Conservation (phyloP, 257 asterid species). For the Jacaranda mimosifolia region DNA sequence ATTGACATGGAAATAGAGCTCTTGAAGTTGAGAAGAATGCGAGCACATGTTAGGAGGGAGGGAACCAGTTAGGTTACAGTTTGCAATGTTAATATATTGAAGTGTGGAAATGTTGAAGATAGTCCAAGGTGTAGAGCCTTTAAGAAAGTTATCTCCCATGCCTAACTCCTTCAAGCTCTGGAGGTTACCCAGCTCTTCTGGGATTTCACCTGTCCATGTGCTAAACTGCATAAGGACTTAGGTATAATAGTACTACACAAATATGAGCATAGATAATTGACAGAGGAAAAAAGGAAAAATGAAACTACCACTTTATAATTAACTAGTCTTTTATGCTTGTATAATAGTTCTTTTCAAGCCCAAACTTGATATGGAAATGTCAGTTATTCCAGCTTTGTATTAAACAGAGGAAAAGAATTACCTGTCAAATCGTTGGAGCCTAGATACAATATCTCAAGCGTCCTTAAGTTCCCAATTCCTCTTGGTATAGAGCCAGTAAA, state of each 20-base stretch:
- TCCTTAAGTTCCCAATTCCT: constrained; percentile 27
- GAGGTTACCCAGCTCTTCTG: constrained; percentile 30
- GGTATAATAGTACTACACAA: background rate
- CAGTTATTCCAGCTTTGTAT: background rate
- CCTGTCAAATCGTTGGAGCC: constrained; percentile 21
- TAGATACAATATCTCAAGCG: constrained; percentile 22
- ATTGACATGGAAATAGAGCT: background rate
- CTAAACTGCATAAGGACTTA: background rate
- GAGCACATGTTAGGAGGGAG: constrained; percentile 31
- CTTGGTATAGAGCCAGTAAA: constrained; percentile 35
- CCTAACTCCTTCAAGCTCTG: constrained; percentile 1
- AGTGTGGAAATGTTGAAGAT: constrained; percentile 34
- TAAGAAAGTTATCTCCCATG: constrained; percentile 18
- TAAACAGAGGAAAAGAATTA: background rate
- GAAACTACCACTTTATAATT: background rate
- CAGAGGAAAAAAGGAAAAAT: background rate
- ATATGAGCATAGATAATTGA: background rate
- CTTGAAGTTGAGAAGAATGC: constrained; percentile 18
- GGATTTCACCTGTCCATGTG: constrained; percentile 27
- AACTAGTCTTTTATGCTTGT: background rate
- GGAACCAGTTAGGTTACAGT: constrained; percentile 17
- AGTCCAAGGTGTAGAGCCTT: constrained; percentile 27
- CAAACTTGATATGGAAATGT: background rate
- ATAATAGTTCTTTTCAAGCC: background rate
- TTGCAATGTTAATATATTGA: background rate